Evolutionary conservation across 2,329 filamentous ascomycete genomes (phyloP), one percentile per base, ranked within the genome.

Genomic region (Fusarium clavum): DNA sequence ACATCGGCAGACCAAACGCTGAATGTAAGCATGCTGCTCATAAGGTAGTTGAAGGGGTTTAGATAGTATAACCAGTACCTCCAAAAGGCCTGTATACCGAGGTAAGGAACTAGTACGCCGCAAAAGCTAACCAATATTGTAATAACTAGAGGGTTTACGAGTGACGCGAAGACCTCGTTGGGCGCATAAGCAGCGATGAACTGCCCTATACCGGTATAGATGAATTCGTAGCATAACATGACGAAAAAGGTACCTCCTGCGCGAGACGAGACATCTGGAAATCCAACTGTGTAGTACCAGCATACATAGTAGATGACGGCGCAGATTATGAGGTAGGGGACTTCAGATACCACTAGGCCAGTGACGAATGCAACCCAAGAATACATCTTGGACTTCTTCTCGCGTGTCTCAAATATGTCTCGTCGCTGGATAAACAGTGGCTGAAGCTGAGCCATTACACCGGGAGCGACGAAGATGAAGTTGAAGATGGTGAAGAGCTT

Each of bases 41-140:
- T 87, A 6, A 90, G 79, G 62, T 90, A 90, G 79, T 86, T 88
- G 81, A 89, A 90, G 0, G 87, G 88, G 71, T 90, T 87, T 18
- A 88, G 74, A 55, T 82, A 89, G 79, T 89, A 90, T 8, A 91
- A 85, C 88, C 89, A 92, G 69, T 85, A 86, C 25, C 83, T 81
- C 92, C 92, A 94, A 78, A 94, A 94, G 1, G 78, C 72, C 11
- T 88, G 86, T 24, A 94, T 84, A 27, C 85, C 84, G 0, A 73
- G 73, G 68, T 90, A 92, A 0, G 91, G 91, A 0, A 94, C 91
- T 8, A 93, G 82, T 3, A 94, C 90, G 67, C 92, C 92, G 72
- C 91, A 94, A 81, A 94, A 94, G 2, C 86, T 87, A 11, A 93
- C 84, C 5, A 93, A 82, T 43, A 88, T 77, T 74, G 85, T 83